Percentiles rank a stretch among this genome's conserved stretches.
Evolutionary conservation across 1,139 yeast species (phyloP).

Genomic region (Candida freyschussii): DNA sequence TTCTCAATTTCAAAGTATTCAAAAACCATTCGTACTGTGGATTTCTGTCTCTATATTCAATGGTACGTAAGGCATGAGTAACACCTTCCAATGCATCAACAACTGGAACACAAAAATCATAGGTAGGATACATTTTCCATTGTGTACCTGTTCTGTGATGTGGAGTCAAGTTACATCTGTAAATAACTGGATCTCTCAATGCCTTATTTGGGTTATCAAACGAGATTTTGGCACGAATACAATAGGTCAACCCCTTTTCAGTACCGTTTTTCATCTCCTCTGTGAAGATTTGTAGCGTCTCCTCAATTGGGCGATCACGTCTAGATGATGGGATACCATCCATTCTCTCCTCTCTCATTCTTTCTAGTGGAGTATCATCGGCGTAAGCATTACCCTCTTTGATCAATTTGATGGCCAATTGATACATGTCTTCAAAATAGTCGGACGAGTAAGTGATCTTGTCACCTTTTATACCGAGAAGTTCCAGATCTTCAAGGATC

Average conservation of each 20-base stretch:
- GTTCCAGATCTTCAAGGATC: constrained; percentile 80
- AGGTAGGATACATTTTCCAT: constrained; percentile 97
- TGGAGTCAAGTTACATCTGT: constrained; percentile 93
- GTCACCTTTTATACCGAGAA: constrained; percentile 91
- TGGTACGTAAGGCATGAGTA: constrained; percentile 94
- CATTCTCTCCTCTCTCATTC: constrained; percentile 97
- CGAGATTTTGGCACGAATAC: constrained; percentile 94
- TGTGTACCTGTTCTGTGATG: constrained; percentile 90
- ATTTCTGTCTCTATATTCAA: constrained; percentile 96
- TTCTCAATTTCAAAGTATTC: constrained; percentile 71
- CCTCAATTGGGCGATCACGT: constrained; percentile 88
- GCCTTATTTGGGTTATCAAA: constrained; percentile 88
- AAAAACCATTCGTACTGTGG: constrained; percentile 97
- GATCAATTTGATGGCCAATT: constrained; percentile 75
- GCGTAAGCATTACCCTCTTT: constrained; percentile 95
- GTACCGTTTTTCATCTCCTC: constrained; percentile 92
- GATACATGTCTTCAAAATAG: constrained; percentile 87
- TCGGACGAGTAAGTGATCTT: constrained; percentile 82
- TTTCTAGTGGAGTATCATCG: constrained; percentile 90
- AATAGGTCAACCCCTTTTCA: constrained; percentile 81
- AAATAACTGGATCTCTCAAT: constrained; percentile 93
- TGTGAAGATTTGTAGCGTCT: constrained; percentile 76
- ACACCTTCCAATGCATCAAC: constrained; percentile 95
- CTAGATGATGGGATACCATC: constrained; percentile 89
- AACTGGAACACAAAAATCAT: constrained; percentile 96